Evolutionary conservation across 495 filamentous ascomycete species (phyloP).

Genomic region (Penicillium goetzii): DNA sequence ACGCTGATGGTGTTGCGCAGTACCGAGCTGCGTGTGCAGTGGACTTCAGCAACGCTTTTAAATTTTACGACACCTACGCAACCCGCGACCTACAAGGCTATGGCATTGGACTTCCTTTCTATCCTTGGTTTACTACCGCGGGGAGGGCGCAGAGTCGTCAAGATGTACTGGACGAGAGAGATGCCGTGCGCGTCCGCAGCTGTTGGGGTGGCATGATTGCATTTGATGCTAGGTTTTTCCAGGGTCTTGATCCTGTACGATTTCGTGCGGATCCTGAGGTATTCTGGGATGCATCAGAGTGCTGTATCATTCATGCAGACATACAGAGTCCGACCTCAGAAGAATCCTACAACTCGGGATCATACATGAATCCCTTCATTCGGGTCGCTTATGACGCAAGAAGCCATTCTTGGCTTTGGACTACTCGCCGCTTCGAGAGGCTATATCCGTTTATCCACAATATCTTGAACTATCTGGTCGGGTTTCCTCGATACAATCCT

Average conservation of each 20-base stretch:
- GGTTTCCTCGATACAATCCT: conserved; percentile 60
- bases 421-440: conserved; percentile 61
- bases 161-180: conserved; percentile 63
- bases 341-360: conserved; percentile 46
- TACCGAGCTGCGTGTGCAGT: conserved; percentile 78
- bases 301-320: conserved; percentile 77
- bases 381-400: conserved; percentile 63
- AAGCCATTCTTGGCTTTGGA: conserved; percentile 58
- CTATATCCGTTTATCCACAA: conserved; percentile 58
- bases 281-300: conserved; percentile 79
- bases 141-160: conserved; percentile 59
- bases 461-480: conserved; percentile 55
- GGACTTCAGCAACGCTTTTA: conserved; percentile 75
- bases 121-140: conserved; percentile 69
- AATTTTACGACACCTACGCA: conserved; percentile 84
- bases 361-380: conserved; percentile 74
- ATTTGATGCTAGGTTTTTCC: conserved; percentile 72
- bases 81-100: conserved; percentile 75
- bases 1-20: conserved; percentile 55
- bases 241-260: conserved; percentile 49
- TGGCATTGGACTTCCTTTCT: conserved; percentile 70
- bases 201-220: conserved; percentile 87
- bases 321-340: conserved; percentile 43
- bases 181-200: conserved; percentile 72
- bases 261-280: conserved; percentile 67